phyloP scores from a whole-genome alignment of 768 basidiomycete species.

The Amanita pseudoporphyria region DNA sequence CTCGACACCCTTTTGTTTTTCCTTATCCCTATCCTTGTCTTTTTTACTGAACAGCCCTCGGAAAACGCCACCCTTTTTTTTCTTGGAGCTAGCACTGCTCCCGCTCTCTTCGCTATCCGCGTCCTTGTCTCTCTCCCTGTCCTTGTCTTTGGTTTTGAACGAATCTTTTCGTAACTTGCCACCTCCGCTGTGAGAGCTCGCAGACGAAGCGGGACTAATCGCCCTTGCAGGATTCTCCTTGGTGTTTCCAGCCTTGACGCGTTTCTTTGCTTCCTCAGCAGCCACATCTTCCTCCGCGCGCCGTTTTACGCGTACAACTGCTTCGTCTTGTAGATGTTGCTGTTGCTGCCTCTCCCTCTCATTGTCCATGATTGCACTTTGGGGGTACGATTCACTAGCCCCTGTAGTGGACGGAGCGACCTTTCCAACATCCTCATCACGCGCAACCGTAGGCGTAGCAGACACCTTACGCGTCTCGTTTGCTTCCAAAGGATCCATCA shows the following conservation, averaged over 20 bases:
- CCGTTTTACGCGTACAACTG: constrained; percentile 18
- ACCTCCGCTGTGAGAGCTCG: constrained; percentile 7
- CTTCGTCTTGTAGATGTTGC: constrained; percentile 22
- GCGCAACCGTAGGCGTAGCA: constrained; percentile 70
- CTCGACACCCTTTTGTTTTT: constrained; percentile 31
- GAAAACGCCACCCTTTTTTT: constrained; percentile 69
- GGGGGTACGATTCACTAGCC: background rate
- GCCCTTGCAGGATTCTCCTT: constrained; percentile 23
- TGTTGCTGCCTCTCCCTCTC: constrained; percentile 8
- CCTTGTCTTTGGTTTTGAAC: constrained; percentile 6
- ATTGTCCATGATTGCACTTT: background rate
- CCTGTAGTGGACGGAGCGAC: background rate
- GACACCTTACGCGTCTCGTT: constrained; percentile 71
- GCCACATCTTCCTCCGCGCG: constrained; percentile 43
- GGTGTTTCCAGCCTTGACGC: constrained; percentile 21
- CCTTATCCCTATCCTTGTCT: constrained; percentile 64
- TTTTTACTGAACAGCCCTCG: constrained; percentile 71
- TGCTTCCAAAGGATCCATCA: constrained; percentile 31
- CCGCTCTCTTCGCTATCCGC: constrained; percentile 24
- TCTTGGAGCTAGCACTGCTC: constrained; percentile 32
- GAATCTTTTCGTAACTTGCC: constrained; percentile 38
- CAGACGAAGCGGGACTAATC: constrained; percentile 6
- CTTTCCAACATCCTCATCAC: constrained; percentile 29
- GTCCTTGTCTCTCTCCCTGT: constrained; percentile 8
- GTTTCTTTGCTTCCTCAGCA: constrained; percentile 37